A percentile compares a stretch with the other conserved stretches of the same genome.
Evolutionary conservation across 2,329 filamentous ascomycete species (phyloP).

Genomic region (Penicillium thymicola): DNA sequence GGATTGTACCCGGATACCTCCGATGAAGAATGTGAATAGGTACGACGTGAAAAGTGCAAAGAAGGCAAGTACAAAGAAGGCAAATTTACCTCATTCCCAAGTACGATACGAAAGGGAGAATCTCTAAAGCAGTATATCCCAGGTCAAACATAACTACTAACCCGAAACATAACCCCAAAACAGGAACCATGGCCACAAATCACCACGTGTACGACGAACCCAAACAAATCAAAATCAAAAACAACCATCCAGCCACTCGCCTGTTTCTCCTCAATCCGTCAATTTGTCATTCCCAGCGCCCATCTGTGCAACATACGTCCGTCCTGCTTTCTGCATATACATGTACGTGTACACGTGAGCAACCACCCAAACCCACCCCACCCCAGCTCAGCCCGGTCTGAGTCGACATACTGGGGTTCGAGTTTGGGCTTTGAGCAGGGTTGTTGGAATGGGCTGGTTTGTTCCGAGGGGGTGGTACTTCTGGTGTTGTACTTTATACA

Average conservation of each 20-base stretch:
- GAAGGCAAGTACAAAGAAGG: no score
- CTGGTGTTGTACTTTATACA: no score
- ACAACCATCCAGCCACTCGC: background rate
- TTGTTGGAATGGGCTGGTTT: background rate
- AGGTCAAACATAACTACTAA: no score
- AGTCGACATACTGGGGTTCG: background rate
- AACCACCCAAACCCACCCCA: background rate
- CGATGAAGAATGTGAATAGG: background rate
- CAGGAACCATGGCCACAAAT: no score
- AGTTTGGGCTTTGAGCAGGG: background rate
- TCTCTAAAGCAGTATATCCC: no score
- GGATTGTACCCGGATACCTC: background rate
- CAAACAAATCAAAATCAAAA: no score
- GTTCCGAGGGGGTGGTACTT: background rate
- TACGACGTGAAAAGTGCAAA: background rate
- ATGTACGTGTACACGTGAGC: constrained; percentile 1
- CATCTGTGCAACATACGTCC: background rate
- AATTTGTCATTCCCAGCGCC: background rate
- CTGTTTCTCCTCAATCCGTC: background rate
- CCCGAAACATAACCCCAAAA: background rate
- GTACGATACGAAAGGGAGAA: no score
- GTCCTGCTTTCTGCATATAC: background rate
- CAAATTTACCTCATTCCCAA: background rate
- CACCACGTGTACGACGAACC: background rate
- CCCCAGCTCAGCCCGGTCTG: background rate